Base-by-base conservation (phyloP, 257 asterid genomes). In the Solanum pimpinellifolium region DNA sequence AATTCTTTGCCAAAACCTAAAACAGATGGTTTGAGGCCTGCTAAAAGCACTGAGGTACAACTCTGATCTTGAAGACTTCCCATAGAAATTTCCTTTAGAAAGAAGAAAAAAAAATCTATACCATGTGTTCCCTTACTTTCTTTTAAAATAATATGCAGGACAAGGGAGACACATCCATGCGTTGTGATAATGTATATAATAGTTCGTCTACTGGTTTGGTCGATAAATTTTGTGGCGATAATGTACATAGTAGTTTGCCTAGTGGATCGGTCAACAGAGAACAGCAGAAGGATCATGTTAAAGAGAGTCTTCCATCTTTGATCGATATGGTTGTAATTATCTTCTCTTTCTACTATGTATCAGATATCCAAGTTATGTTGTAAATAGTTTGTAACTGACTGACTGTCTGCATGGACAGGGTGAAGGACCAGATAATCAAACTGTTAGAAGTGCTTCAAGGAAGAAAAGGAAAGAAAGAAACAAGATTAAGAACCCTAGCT, bases 391-490 rank as follows among this genome's bases (percentile, higher is more conserved):
- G 89, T 94, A 92, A 94, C 93, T 90, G 88, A 90, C 93, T 92
- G 90, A 86, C 90, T 92, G 78, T 92, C 90, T 84, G 83, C 98
- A 97, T 99, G 98, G 92, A 91, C 89, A 96, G 90, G 91, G 86
- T 88, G 88, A 91, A 89, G 94, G 95, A 87, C 90, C 86, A 87
- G 91, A 87, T 80, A 92, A 90, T 74, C 94, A 91, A 89, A 91
- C 91, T 85, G 88, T 83, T 27, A 92, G 91, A 91, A 90, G 90
- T 93, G 93, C 92, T 89, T 46, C 94, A 86, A 92, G 93, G 91
- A 97, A 93, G 97, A 93, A 90, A 90, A 93, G 91, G 93, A 95
- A 92, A 93, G 98, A 92, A 87, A 95, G 93, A 84, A 96, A 93
- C 89, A 97, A 92, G 90, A 90, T 65, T 86, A 96, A 91, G 90